These are phyloP conservation scores for Rubroboletus pulcherrimus DNA, from an alignment of 768 basidiomycete species.

Conservation along the genomic window DNA sequence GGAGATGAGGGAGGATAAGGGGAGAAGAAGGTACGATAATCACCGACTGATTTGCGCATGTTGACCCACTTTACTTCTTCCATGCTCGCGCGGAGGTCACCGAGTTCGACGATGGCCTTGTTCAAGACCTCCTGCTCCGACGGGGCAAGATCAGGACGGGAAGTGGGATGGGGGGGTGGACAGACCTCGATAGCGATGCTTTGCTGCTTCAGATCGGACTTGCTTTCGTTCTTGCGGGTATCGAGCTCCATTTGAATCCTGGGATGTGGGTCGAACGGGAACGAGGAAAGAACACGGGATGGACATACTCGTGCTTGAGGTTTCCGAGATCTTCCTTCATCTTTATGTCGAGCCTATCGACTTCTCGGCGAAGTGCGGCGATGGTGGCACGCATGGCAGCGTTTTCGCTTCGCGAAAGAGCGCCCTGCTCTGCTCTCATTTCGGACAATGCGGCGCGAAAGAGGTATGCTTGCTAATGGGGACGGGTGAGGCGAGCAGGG, in stretches of 20 bases:
- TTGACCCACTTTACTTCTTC: constrained; percentile 90
- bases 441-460: constrained; percentile 93
- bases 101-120: constrained; percentile 66
- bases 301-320: constrained; percentile 86
- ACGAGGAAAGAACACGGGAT: not conserved
- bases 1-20: not conserved
- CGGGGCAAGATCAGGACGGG: not conserved
- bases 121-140: constrained; percentile 63
- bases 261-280: not conserved
- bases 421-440: constrained; percentile 78
- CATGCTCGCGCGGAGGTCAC: constrained; percentile 75
- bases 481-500: not conserved
- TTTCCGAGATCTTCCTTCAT: constrained; percentile 91
- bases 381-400: constrained; percentile 76
- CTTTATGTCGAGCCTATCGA: constrained; percentile 80
- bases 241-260: constrained; percentile 98
- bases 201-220: constrained; percentile 75
- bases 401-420: constrained; percentile 79
- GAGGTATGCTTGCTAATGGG: constrained; percentile 82
- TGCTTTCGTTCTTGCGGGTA: constrained; percentile 87
- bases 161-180: not conserved
- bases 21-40: constrained; percentile 24
- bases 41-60: constrained; percentile 78
- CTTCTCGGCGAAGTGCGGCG: constrained; percentile 77
- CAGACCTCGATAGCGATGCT: constrained; percentile 82